Percentiles rank a stretch among this genome's conserved stretches.
phyloP scores from a whole-genome alignment of 1,139 yeast species.

The Geotrichum citri-aurantii region DNA sequence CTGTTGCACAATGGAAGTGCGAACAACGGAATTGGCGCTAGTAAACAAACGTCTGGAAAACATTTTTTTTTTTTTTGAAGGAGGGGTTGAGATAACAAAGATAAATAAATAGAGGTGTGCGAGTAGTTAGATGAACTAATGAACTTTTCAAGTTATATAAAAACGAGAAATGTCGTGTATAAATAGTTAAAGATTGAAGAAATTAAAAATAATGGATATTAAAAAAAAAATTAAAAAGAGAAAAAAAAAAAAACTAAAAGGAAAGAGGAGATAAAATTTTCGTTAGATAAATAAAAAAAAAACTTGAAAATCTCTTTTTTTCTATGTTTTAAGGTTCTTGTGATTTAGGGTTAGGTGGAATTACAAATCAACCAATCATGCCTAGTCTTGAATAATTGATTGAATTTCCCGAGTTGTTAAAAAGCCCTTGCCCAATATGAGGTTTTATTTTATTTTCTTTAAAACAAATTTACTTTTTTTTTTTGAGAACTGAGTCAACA shows the following conservation, averaged over 20 bases:
- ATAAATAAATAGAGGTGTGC: background rate
- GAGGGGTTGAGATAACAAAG: too few relatives aligned
- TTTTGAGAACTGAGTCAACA: too few relatives aligned
- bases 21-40: background rate
- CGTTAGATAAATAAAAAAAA: background rate
- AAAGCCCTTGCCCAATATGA: background rate
- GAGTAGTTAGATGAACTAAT: background rate
- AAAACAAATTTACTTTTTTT: too few relatives aligned
- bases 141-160: too few relatives aligned
- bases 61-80: background rate
- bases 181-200: too few relatives aligned
- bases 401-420: background rate
- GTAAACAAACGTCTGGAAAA: background rate
- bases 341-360: background rate
- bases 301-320: too few relatives aligned
- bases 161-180: background rate
- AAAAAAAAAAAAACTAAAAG: too few relatives aligned
- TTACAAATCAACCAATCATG: background rate
- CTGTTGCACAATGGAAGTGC: background rate
- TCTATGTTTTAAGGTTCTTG: background rate
- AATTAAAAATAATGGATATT: too few relatives aligned
- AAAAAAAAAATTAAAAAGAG: too few relatives aligned
- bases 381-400: background rate
- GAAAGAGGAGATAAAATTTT: background rate
- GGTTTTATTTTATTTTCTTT: too few relatives aligned